Evolutionary conservation across 2,329 filamentous ascomycete species (phyloP).

Genomic region (Penicillium sp.): DNA sequence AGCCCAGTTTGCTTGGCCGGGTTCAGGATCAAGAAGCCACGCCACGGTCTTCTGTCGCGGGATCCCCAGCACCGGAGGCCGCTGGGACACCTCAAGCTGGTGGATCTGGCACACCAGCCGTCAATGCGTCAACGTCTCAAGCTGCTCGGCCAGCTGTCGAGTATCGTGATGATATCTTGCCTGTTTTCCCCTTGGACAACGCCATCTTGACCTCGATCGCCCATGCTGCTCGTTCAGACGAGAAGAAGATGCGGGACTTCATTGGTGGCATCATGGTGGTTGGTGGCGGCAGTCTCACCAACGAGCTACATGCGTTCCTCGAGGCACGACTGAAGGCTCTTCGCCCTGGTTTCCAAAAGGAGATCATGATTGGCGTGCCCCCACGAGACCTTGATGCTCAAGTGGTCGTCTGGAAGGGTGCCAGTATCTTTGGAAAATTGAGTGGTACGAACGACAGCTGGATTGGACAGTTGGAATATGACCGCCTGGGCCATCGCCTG

Average conservation of each 20-base stretch:
- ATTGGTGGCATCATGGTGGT: slow-evolving; percentile 88
- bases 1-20: slow-evolving; percentile 70
- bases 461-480: slow-evolving; percentile 86
- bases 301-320: slow-evolving; percentile 76
- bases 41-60: slow-evolving; percentile 81
- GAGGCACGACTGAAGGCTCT: slow-evolving; percentile 77
- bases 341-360: slow-evolving; percentile 63
- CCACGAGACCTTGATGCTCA: slow-evolving; percentile 94
- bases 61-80: slow-evolving; percentile 82
- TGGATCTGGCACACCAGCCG: slow-evolving; percentile 45
- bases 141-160: slow-evolving; percentile 49
- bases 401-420: slow-evolving; percentile 97
- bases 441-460: slow-evolving; percentile 88
- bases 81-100: slow-evolving; percentile 65
- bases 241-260: slow-evolving; percentile 90
- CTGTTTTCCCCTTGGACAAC: slow-evolving; percentile 79
- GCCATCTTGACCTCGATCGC: slow-evolving; percentile 89
- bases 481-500: slow-evolving; percentile 77
- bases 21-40: slow-evolving; percentile 71
- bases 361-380: slow-evolving; percentile 67
- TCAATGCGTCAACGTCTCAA: slow-evolving; percentile 36
- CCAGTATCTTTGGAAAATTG: slow-evolving; percentile 91
- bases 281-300: slow-evolving; percentile 79
- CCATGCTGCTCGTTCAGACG: slow-evolving; percentile 83
- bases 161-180: slow-evolving; percentile 77